These are phyloP conservation scores for Diutina rugosa DNA, from an alignment of 1,139 yeast species.

Conservation along the genomic window DNA sequence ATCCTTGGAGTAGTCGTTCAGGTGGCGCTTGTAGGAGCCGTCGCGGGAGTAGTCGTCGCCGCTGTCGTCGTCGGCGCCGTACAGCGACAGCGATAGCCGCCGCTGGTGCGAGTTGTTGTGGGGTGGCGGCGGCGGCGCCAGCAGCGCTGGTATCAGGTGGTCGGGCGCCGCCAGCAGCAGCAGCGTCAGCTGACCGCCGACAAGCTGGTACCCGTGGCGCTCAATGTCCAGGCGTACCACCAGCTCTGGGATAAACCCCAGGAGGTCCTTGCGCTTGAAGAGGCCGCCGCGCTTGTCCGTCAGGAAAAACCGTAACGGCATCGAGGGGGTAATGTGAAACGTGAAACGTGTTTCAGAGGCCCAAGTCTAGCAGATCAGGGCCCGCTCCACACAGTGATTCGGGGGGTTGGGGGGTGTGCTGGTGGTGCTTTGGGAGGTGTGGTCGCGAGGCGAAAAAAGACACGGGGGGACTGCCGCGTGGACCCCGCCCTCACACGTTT, in stretches of 20 bases:
- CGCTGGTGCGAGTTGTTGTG: background rate
- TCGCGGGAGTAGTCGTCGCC: background rate
- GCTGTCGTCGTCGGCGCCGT: background rate
- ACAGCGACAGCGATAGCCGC: background rate
- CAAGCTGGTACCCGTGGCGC: background rate
- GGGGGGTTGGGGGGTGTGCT: background rate
- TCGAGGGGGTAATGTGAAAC: background rate
- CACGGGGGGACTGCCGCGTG: background rate
- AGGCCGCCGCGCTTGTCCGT: slow-evolving; percentile 1
- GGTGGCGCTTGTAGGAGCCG: background rate
- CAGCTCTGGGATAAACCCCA: slow-evolving; percentile 2
- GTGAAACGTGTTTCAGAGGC: no score
- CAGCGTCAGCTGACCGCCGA: background rate
- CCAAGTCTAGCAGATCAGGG: background rate
- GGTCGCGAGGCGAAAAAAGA: background rate
- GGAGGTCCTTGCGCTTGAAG: slow-evolving; percentile 2
- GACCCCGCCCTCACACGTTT: background rate
- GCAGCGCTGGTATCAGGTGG: background rate
- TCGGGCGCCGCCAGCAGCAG: background rate
- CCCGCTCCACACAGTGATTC: background rate
- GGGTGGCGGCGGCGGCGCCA: background rate
- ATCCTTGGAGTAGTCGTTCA: background rate
- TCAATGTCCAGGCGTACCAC: slow-evolving; percentile 1
- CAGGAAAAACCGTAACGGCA: background rate
- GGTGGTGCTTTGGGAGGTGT: background rate